phyloP scores from a whole-genome alignment of 495 filamentous ascomycete species.

The Podospora anserina region DNA sequence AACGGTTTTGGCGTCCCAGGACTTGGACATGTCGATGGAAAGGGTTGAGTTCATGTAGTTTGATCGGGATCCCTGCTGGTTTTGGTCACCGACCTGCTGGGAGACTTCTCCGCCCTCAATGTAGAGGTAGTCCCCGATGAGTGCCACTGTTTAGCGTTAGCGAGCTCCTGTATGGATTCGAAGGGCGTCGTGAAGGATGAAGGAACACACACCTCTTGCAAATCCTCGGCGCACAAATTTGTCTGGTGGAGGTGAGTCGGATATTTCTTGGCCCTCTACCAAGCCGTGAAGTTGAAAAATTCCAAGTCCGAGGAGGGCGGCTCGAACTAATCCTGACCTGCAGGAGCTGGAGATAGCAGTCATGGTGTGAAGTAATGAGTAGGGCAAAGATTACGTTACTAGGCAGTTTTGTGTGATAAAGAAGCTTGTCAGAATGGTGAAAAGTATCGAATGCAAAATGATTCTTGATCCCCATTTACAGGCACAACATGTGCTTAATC shows the following conservation, averaged over 20 bases:
- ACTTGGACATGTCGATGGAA: slow-evolving; percentile 37
- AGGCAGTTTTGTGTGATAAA: too few relatives aligned
- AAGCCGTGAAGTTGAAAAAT: background rate
- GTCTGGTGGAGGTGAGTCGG: background rate
- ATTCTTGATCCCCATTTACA: too few relatives aligned
- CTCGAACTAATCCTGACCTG: background rate
- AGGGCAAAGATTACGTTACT: too few relatives aligned
- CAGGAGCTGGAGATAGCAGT: too few relatives aligned
- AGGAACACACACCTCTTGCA: background rate
- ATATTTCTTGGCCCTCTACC: background rate
- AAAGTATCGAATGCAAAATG: too few relatives aligned
- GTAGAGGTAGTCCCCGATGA: slow-evolving; percentile 14
- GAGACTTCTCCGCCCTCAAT: slow-evolving; percentile 19
- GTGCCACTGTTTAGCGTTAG: slow-evolving; percentile 8
- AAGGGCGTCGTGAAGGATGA: background rate
- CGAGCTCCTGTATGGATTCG: background rate
- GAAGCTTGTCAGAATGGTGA: too few relatives aligned
- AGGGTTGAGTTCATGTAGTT: slow-evolving; percentile 30
- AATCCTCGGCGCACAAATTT: background rate
- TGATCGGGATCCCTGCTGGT: background rate
- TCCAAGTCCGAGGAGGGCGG: background rate
- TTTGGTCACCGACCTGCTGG: slow-evolving; percentile 2
- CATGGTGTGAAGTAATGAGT: too few relatives aligned
- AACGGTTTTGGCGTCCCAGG: slow-evolving; percentile 35
- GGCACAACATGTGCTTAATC: too few relatives aligned